Conservation (phyloP, 1,284 basidiomycete genomes). For the Ceratobasidium sp. region DNA sequence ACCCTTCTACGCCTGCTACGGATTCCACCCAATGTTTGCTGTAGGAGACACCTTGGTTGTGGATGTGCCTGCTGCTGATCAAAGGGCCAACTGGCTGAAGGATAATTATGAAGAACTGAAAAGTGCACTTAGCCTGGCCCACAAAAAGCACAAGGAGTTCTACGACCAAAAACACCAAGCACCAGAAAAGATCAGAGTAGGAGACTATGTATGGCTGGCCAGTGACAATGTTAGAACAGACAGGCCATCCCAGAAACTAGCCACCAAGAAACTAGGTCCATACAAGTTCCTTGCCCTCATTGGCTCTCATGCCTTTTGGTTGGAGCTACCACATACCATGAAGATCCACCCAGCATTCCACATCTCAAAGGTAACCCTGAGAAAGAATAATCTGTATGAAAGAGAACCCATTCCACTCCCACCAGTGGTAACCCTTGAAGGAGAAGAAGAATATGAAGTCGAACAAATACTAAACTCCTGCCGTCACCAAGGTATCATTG, state of each 20-base stretch:
- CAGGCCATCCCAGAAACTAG: conserved; percentile 50
- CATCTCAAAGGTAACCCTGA: no score
- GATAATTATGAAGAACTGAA: conserved; percentile 12
- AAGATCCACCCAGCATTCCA: conserved; percentile 53
- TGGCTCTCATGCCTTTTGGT: conserved; percentile 42
- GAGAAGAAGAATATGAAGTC: conserved; percentile 46
- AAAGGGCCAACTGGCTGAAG: not conserved
- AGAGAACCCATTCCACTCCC: conserved; percentile 6
- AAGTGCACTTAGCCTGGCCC: not conserved
- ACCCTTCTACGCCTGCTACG: conserved; percentile 52
- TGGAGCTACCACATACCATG: conserved; percentile 49
- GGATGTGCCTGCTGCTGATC: conserved; percentile 3
- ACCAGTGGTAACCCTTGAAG: conserved; percentile 43
- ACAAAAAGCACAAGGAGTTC: conserved; percentile 12
- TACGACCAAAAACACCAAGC: not conserved
- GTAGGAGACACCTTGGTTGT: not conserved
- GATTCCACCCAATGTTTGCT: conserved; percentile 49
- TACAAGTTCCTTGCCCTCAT: conserved; percentile 46
- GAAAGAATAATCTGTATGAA: no score
- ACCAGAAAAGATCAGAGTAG: conserved; percentile 44
- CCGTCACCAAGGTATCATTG: not conserved
- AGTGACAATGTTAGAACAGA: conserved; percentile 48
- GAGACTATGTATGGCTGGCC: conserved; percentile 49
- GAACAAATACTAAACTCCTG: conserved; percentile 46
- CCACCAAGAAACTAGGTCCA: conserved; percentile 48